Evolutionary conservation across 306 rosid genomes (phyloP), one percentile per base, ranked within the genome.

Genomic region (Malus domestica): DNA sequence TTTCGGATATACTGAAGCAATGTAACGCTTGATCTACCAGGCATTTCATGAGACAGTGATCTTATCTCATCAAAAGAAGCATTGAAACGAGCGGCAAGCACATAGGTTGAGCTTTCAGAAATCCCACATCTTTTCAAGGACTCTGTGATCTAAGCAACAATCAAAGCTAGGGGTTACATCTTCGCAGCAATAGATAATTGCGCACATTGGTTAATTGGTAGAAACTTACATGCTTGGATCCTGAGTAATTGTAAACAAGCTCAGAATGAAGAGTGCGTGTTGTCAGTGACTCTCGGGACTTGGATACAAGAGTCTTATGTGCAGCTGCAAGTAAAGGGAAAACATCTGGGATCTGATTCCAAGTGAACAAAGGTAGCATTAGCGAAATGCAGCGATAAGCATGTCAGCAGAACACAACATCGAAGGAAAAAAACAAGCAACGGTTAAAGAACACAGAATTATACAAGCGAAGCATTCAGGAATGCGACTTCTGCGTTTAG

Each of bases 241-340:
- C 98, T 4, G 96, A 86, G 86, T 86, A 94, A 77, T 87, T 94
- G 90, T 85, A 92, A 81, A 92, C 95, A 27, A 94, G 98, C 89
- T 94, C 98, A 3, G 98, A 91, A 85, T 91, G 97, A 86, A 86
- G 95, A 52, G 97, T 94, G 58, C 91, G 90, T 9, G 98, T 91
- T 70, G 91, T 94, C 80, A 94, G 81, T 20, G 92, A 89, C 55
- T 89, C 92, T 44, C 92, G 83, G 14, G 90, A 92, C 85, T 89
- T 90, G 83, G 92, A 72, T 52, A 90, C 45, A 3, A 91, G 93
- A 7, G 93, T 90, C 83, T 91, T 94, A 79, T 90, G 88, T 0
- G 95, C 96, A 38, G 97, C 91, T 27, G 96, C 93, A 60, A 94
- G 88, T 52, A 94, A 81, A 12, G 93, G 97, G 61, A 92, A 94